Evolutionary conservation across 2,329 filamentous ascomycete genomes (phyloP).

Genomic region (Myriosclerotinia curreyana): DNA sequence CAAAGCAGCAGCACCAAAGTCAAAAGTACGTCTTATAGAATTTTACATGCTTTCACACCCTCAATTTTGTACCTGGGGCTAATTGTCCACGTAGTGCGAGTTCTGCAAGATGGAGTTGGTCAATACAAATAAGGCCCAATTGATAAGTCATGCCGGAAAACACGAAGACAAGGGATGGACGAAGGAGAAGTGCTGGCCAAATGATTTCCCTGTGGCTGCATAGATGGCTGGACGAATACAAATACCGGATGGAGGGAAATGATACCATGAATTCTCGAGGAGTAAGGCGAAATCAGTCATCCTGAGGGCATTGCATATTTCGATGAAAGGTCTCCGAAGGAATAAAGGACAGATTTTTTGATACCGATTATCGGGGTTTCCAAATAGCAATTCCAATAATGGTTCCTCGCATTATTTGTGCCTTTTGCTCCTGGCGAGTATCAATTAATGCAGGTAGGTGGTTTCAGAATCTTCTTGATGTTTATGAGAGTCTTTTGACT

Average conservation of each 20-base stretch:
- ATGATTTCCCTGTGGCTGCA: constrained; percentile 42
- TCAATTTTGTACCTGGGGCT: neutral
- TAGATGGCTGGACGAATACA: neutral
- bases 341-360: neutral
- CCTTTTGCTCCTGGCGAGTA: constrained; percentile 11
- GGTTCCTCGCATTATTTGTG: neutral
- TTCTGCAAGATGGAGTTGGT: constrained; percentile 52
- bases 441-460: neutral
- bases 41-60: no score
- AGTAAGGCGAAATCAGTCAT: constrained; percentile 16
- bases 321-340: constrained; percentile 10
- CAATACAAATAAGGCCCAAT: constrained; percentile 50
- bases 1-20: constrained; percentile 52
- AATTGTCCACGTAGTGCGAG: constrained; percentile 43
- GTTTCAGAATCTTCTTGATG: neutral
- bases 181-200: constrained; percentile 59
- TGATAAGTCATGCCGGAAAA: constrained; percentile 52
- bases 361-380: neutral
- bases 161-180: constrained; percentile 51
- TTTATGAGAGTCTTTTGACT: neutral
- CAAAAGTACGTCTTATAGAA: constrained; percentile 42
- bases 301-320: constrained; percentile 14
- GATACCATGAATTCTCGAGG: constrained; percentile 18
- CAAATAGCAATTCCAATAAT: constrained; percentile 15
- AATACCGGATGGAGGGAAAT: constrained; percentile 1